Base-by-base conservation (phyloP, 306 rosid genomes). In the Prunus mongolica region DNA sequence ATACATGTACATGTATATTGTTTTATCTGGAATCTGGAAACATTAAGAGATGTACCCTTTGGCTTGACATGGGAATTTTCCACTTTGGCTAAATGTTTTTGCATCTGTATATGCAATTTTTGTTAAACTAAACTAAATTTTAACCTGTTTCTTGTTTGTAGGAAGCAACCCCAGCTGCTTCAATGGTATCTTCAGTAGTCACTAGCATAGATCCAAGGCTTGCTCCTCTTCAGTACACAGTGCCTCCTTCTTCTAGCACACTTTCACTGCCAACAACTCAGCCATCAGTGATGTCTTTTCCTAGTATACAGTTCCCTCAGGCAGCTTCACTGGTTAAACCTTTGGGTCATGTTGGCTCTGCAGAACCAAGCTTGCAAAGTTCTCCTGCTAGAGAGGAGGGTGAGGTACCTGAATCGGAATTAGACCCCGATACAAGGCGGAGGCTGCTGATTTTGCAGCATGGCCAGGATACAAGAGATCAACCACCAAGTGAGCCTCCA, bases 301-400 rank as follows among this genome's bases (percentile, higher is more conserved):
- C 88, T 46, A 92, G 78, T 74, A 54, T 87, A 73, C 97, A 87
- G 86, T 81, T 82, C 69, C 83, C 93, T 78, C 93, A 82, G 73
- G 57, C 81, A 16, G 78, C 88, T 47, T 72, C 90, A 2, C 83
- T 80, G 47, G 91, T 81, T 51, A 92, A 92, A 80, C 84, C 96
- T 74, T 74, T 84, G 66, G 84, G 79, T 77, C 96, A 84, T 74
- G 80, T 83, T 80, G 82, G 86, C 78, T 73, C 91, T 77, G 56
- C 81, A 34, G 99, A 95, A 81, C 80, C 90, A 81, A 88, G 90
- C 81, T 79, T 91, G 89, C 97, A 92, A 27, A 76, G 88, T 76
- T 96, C 99, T 84, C 99, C 99, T 13, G 97, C 97, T 77, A 89
- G 99, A 86, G 99, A 96, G 85, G 99, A 96, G 85, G 99, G 99